Base-by-base conservation (phyloP, 202 grass and related monocot species). In the Eragrostis tef region DNA sequence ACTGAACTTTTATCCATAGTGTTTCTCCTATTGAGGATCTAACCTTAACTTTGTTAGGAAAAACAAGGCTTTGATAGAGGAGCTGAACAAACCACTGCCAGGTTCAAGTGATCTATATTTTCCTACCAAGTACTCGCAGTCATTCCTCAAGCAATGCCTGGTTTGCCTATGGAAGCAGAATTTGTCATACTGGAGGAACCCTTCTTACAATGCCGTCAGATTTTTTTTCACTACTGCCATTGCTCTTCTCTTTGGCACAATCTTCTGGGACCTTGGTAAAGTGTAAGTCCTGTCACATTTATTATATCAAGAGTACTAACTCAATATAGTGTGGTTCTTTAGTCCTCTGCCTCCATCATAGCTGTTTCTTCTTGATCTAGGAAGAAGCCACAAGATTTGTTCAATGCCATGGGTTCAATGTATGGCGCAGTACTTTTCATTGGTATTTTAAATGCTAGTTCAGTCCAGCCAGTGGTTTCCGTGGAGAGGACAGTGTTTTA, bases 141-240 rank as follows among this genome's bases (percentile, higher is more conserved):
- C 89, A 54, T 92, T 81, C 52, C 21, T 77, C 25, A 75, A 86
- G 15, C 94, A 97, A 79, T 94, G 89, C 24, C 24, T 92, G 42
- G 89, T 91, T 83, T 94, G 91, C 54, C 57, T 97, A 31, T 97
- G 94, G 94, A 97, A 97, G 78, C 91, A 92, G 57, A 77, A 78
- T 78, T 64, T 92, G 69, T 97, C 94, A 12, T 97, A 97, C 53
- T 97, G 94, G 94, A 92, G 94, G 74, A 97, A 92, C 59, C 94
- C 94, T 78, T 74, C 91, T 56, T 97, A 97, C 79, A 97, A 93
- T 78, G 84, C 91, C 9, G 79, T 92, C 17, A 86, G 94, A 57
- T 90, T 97, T 69, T 85, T 90, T 68, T 97, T 94, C 70, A 97
- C 94, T 45, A 67, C 68, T 5, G 13, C 94, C 6, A 91, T 97